These are phyloP conservation scores for Caryopteris hybrid DNA, from an alignment of 305 asterid species.

Conservation along the genomic window DNA sequence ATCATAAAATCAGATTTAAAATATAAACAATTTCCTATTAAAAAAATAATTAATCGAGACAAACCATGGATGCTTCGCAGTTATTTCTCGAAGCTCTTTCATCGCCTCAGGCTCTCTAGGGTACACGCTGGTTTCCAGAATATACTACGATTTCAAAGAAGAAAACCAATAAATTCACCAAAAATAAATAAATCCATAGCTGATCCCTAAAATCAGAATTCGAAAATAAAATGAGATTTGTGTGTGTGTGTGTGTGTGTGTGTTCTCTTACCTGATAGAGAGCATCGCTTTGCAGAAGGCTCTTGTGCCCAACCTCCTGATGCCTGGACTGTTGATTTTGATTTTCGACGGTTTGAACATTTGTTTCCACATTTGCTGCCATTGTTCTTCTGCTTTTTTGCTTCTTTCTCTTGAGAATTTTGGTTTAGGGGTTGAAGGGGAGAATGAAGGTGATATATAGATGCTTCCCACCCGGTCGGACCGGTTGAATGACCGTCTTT, in stretches of 20 bases:
- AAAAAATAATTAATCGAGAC: background rate
- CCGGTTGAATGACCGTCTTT: constrained; percentile 3
- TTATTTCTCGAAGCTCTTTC: constrained; percentile 83
- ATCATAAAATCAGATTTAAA: background rate
- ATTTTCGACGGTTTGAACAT: constrained; percentile 22
- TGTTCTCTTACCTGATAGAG: constrained; percentile 49
- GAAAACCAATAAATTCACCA: background rate
- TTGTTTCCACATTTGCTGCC: constrained; percentile 34
- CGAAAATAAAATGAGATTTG: background rate
- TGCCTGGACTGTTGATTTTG: constrained; percentile 33
- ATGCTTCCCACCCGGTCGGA: constrained; percentile 17
- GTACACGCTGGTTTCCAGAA: constrained; percentile 82
- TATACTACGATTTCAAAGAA: constrained; percentile 35
- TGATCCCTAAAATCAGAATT: background rate
- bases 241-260: too few relatives aligned
- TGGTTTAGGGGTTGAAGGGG: background rate
- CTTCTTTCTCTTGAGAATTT: background rate
- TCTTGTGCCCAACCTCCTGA: constrained; percentile 78
- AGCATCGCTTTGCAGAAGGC: constrained; percentile 72
- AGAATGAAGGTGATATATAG: constrained; percentile 22
- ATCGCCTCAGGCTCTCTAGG: constrained; percentile 82
- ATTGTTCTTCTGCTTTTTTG: background rate
- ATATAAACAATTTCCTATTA: background rate
- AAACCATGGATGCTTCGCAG: constrained; percentile 88
- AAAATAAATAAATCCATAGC: background rate